Conservation (phyloP, 805 yeast genomes). For the Candida patagonica region DNA sequence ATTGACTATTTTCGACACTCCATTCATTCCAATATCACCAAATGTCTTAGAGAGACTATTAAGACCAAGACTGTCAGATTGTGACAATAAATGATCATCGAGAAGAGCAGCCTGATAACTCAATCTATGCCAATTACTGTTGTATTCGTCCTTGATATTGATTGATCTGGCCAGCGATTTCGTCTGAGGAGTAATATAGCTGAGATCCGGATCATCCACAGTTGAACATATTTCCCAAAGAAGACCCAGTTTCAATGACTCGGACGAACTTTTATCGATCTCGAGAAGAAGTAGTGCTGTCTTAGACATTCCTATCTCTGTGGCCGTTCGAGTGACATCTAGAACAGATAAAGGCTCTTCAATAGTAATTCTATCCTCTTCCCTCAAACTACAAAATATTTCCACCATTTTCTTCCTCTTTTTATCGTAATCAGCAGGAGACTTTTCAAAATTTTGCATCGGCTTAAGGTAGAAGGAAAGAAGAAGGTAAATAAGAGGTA, state of each 20-base stretch:
- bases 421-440: neutral
- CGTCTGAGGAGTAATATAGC: slow-evolving; percentile 54
- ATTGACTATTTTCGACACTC: slow-evolving; percentile 41
- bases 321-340: slow-evolving; percentile 19
- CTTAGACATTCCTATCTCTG: slow-evolving; percentile 18
- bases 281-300: slow-evolving; percentile 28
- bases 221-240: slow-evolving; percentile 35
- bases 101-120: slow-evolving; percentile 48
- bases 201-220: slow-evolving; percentile 54
- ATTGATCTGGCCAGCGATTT: slow-evolving; percentile 35
- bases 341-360: neutral
- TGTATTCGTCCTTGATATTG: slow-evolving; percentile 21
- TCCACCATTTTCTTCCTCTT: neutral
- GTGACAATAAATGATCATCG: slow-evolving; percentile 28
- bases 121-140: slow-evolving; percentile 37
- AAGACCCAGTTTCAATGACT: neutral
- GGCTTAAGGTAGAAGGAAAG: slow-evolving; percentile 1
- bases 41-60: slow-evolving; percentile 32
- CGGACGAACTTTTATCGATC: slow-evolving; percentile 13
- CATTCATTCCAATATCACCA: slow-evolving; percentile 44
- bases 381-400: slow-evolving; percentile 1
- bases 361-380: neutral
- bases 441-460: neutral
- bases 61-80: slow-evolving; percentile 6
- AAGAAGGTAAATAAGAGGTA: neutral